Evolutionary conservation across 1,284 basidiomycete species (phyloP).

Genomic region (Agroathelia rolfsii): DNA sequence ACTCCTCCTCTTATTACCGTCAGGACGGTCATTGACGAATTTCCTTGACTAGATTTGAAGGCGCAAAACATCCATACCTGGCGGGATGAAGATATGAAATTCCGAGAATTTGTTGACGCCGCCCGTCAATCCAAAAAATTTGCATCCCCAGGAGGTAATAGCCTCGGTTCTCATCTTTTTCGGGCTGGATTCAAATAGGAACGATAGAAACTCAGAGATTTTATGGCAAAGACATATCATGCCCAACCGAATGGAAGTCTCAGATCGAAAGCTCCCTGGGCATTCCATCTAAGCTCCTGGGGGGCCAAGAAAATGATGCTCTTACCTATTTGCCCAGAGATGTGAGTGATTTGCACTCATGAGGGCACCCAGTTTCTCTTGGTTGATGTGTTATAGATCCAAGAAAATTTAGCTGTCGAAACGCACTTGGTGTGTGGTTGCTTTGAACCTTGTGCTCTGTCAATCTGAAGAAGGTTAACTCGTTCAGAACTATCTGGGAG

Average conservation of each 20-base stretch:
- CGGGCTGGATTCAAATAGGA: conserved; percentile 6
- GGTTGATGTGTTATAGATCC: background rate
- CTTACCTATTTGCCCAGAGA: conserved; percentile 38
- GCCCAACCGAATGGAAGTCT: conserved; percentile 49
- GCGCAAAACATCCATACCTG: conserved; percentile 47
- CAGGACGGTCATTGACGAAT: conserved; percentile 1
- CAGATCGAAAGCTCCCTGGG: conserved; percentile 39
- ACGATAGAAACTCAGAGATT: conserved; percentile 45
- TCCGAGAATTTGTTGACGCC: conserved; percentile 35
- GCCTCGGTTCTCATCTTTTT: background rate
- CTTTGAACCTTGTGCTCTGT: background rate
- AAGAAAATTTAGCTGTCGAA: conserved; percentile 4
- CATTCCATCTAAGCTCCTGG: conserved; percentile 41
- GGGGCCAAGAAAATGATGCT: conserved; percentile 41
- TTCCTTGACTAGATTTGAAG: conserved; percentile 28
- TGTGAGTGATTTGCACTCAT: conserved; percentile 24
- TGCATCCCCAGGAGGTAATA: conserved; percentile 28
- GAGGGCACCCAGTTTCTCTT: too few species aligned
- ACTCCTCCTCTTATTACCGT: conserved; percentile 9
- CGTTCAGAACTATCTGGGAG: conserved; percentile 69
- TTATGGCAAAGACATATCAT: conserved; percentile 67
- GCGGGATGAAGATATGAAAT: conserved; percentile 31
- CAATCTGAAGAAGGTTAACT: conserved; percentile 48
- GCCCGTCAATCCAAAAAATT: conserved; percentile 26
- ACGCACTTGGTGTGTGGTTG: background rate